phyloP scores from a whole-genome alignment of 1,139 yeast genomes.

The Saccharomyces hybrid region DNA sequence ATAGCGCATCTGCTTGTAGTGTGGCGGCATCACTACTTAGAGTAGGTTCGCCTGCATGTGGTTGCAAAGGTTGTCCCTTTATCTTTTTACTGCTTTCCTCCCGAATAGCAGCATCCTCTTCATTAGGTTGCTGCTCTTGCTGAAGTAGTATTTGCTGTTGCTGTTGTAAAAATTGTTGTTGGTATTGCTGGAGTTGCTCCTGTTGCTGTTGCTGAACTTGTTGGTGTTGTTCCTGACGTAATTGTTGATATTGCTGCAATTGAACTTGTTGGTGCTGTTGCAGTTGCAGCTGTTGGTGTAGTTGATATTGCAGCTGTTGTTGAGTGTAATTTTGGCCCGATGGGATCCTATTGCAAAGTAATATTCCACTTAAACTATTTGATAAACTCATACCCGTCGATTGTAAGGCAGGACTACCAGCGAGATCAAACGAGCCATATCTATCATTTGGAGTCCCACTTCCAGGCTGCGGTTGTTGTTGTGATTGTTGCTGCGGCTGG shows the following conservation, averaged over 20 bases:
- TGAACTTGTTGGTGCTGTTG: conserved; percentile 17
- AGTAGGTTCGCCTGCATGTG: background rate
- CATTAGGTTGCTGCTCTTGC: conserved; percentile 9
- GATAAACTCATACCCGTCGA: conserved; percentile 23
- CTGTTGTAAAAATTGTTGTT: background rate
- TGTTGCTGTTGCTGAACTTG: conserved; percentile 20
- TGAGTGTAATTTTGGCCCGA: conserved; percentile 12
- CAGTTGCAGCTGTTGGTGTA: conserved; percentile 17
- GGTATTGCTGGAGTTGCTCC: conserved; percentile 5
- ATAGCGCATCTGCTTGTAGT: conserved; percentile 19
- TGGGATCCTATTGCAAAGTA: conserved; percentile 19
- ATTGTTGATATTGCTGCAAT: conserved; percentile 16
- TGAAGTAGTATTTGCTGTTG: conserved; percentile 6
- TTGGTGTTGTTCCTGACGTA: conserved; percentile 20
- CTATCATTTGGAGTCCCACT: conserved; percentile 13
- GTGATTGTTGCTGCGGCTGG: conserved; percentile 3
- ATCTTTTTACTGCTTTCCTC: background rate
- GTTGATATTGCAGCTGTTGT: conserved; percentile 15
- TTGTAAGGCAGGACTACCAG: conserved; percentile 22
- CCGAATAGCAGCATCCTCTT: background rate
- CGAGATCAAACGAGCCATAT: conserved; percentile 21
- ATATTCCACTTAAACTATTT: conserved; percentile 24
- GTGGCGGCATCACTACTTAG: background rate
- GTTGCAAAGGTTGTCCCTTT: background rate
- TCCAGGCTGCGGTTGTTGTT: conserved; percentile 1